Evolutionary conservation across 768 basidiomycete genomes (phyloP).

Genomic region (Agaricus blazei): DNA sequence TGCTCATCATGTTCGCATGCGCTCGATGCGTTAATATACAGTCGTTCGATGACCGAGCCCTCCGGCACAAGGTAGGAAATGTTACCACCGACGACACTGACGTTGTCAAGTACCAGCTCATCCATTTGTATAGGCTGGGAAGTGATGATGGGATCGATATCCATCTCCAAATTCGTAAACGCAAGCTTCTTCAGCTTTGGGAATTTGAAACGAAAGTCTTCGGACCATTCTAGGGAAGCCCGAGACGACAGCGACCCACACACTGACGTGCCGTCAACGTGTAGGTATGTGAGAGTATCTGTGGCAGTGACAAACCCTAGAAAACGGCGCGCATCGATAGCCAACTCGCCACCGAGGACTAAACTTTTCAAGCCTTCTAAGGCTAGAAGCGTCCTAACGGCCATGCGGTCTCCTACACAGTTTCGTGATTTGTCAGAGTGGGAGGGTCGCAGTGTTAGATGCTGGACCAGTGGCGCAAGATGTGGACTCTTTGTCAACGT

Average conservation of each 20-base stretch:
- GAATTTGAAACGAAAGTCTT: slow-evolving; percentile 41
- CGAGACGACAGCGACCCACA: slow-evolving; percentile 17
- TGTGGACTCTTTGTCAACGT: slow-evolving; percentile 32
- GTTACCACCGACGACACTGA: slow-evolving; percentile 35
- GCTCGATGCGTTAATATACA: slow-evolving; percentile 31
- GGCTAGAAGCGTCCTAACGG: slow-evolving; percentile 36
- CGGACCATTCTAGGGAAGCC: slow-evolving; percentile 51
- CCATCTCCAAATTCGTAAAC: slow-evolving; percentile 39
- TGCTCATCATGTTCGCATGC: slow-evolving; percentile 33
- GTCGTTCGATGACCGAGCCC: slow-evolving; percentile 28
- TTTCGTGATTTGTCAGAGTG: slow-evolving; percentile 2
- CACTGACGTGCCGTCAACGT: slow-evolving; percentile 40
- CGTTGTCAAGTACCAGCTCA: slow-evolving; percentile 38
- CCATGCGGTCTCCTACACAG: slow-evolving; percentile 18
- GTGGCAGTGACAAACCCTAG: slow-evolving; percentile 36
- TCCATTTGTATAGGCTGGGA: slow-evolving; percentile 29
- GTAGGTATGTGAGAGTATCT: slow-evolving; percentile 34
- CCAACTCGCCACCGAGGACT: slow-evolving; percentile 43
- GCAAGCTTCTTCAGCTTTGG: slow-evolving; percentile 36
- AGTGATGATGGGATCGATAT: slow-evolving; percentile 30
- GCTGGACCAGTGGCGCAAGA: slow-evolving; percentile 31
- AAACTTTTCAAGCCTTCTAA: slow-evolving; percentile 37
- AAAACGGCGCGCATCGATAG: slow-evolving; percentile 43
- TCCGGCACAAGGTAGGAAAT: slow-evolving; percentile 32
- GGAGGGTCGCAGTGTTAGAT: slow-evolving; percentile 37